Evolutionary conservation across 2,329 filamentous ascomycete genomes (phyloP).

Genomic region (Whalleya microplaca): DNA sequence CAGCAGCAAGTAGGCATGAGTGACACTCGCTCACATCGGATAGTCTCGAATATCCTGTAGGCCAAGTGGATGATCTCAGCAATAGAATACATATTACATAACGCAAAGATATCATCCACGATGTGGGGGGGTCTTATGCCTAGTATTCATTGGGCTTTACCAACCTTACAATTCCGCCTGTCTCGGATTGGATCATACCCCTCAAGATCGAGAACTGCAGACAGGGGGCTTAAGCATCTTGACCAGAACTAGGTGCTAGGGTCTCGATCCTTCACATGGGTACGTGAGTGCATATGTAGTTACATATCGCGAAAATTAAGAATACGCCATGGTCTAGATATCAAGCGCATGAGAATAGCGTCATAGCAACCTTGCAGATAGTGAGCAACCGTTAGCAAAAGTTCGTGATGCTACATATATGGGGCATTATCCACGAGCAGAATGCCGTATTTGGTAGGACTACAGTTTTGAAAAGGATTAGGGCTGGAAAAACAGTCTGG

Average conservation of each 20-base stretch:
- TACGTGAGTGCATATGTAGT: too few relatives aligned
- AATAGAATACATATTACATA: too few relatives aligned
- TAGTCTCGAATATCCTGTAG: too few relatives aligned
- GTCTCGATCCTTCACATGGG: neutral
- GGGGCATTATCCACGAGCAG: neutral
- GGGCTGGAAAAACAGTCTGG: neutral
- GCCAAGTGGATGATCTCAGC: too few relatives aligned
- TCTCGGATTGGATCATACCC: neutral
- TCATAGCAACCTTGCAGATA: neutral
- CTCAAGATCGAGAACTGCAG: neutral
- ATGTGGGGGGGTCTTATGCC: neutral
- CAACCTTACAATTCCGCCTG: neutral
- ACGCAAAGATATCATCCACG: too few relatives aligned
- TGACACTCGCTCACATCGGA: too few relatives aligned
- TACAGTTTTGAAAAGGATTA: neutral
- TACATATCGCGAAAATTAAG: too few relatives aligned
- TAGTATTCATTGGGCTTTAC: neutral
- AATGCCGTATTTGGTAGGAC: neutral
- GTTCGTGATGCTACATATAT: neutral
- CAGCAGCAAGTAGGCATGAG: too few relatives aligned
- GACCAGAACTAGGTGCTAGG: neutral
- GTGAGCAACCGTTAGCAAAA: neutral
- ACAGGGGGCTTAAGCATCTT: neutral
- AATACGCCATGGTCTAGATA: neutral
- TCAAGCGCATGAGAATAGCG: neutral